Base-by-base conservation (phyloP, 192 early-diverging fungal species). In the Polychytrium aggregatum region DNA sequence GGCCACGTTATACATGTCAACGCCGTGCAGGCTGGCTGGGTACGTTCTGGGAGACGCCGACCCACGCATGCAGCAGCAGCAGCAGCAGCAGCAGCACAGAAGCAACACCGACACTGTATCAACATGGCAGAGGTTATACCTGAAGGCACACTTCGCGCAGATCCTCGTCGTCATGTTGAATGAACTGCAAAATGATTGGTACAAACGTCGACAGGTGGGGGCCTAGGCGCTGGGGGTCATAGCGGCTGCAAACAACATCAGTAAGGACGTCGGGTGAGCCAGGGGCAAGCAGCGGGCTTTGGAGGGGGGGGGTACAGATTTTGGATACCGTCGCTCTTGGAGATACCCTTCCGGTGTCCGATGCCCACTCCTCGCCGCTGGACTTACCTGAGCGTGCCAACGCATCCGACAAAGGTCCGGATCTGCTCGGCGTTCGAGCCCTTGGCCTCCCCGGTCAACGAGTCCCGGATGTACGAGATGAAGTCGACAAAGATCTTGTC, bases 111-210 rank as follows among this genome's bases (percentile, higher is more conserved):
- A 1, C 11, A n/a, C n/a, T 3, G 31, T 30, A 64, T 21, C 35
- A 35, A 11, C 37, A 56, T 33, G 16, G 16, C n/a, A 31, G 37
- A 20, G 24, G 38, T n/a, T 25, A 30, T 31, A 43, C 59, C 51
- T 88, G 84, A 27, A 92, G 65, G 50, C 85, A 86, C 27, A 75
- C 74, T 56, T 92, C 89, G 7, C 86, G 74, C 41, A 88, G 57
- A 50, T 92, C 89, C 56, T 92, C 84, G 46, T 88, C 82, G 28
- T 84, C 78, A 21, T 72, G 52, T 11, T 64, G 50, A 20, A 70
- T 59, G 59, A 79, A 81, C 17, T 69, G 46, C 16, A 77, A 63
- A 22, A 86, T 62, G n/a, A 72, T 67, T 9, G 85, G 78, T 1
- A 88, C 45, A 27, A 84, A 54, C 13, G 61, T 46, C 2, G 72